Conservation (phyloP, 2,329 filamentous ascomycete genomes). For the Orbilia brochopaga region DNA sequence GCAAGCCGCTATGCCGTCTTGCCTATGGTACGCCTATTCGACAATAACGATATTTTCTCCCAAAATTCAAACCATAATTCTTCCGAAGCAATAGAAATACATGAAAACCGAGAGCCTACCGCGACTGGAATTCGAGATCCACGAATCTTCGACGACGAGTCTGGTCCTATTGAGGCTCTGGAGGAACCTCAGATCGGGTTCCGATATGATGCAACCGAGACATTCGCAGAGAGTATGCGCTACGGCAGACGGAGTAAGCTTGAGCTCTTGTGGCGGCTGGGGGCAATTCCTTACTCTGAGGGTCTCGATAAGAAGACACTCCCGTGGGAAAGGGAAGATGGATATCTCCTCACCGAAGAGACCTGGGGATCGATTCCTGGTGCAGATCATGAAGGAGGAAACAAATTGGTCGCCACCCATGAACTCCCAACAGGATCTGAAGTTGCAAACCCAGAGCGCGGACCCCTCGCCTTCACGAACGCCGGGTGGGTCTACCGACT, state of each 20-base stretch:
- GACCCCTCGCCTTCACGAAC: neutral
- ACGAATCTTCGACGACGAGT: neutral
- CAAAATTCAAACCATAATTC: neutral
- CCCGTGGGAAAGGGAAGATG: neutral
- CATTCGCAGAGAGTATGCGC: neutral
- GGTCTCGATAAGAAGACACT: neutral
- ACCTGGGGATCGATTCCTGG: neutral
- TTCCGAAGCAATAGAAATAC: neutral
- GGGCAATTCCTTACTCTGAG: neutral
- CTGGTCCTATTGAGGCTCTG: neutral
- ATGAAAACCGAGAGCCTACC: neutral
- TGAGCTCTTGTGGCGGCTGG: neutral
- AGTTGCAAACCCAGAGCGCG: neutral
- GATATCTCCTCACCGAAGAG: neutral
- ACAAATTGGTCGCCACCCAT: neutral
- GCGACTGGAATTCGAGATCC: no score
- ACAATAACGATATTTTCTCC: neutral
- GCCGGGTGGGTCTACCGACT: neutral
- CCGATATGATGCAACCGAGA: neutral
- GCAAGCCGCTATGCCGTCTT: neutral
- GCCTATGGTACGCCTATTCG: neutral
- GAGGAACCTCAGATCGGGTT: neutral
- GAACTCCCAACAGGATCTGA: neutral
- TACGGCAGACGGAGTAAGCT: constrained; percentile 1
- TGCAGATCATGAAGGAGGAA: neutral